Conservation (phyloP, 768 basidiomycete species). For the Auricularia cornea region DNA sequence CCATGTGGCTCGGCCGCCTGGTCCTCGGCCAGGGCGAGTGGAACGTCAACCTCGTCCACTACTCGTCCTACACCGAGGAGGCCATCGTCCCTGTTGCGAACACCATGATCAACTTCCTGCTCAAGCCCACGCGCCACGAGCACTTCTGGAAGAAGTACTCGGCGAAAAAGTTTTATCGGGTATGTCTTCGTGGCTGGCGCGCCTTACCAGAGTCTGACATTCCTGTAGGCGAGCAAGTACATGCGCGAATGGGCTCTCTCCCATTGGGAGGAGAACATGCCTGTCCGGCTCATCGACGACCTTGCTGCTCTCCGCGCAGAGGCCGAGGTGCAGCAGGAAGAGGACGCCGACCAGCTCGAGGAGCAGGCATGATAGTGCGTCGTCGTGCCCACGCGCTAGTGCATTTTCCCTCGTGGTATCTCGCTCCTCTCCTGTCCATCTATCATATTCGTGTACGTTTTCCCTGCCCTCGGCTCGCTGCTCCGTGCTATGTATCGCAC, state of each 20-base stretch:
- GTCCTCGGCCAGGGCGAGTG: constrained; percentile 75
- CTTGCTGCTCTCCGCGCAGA: background rate
- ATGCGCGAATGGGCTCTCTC: constrained; percentile 32
- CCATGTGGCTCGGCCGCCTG: constrained; percentile 78
- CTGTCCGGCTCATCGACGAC: background rate
- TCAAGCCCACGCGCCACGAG: constrained; percentile 63
- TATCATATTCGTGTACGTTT: too few relatives aligned
- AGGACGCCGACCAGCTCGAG: background rate
- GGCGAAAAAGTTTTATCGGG: constrained; percentile 75
- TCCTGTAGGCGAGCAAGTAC: constrained; percentile 10
- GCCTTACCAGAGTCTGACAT: background rate
- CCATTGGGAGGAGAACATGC: constrained; percentile 9
- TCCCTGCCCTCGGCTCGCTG: too few relatives aligned
- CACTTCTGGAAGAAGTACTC: constrained; percentile 87
- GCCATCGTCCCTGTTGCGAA: constrained; percentile 75
- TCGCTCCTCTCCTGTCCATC: too few relatives aligned
- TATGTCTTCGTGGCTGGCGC: constrained; percentile 22
- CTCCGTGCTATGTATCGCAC: too few relatives aligned
- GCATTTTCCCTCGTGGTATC: too few relatives aligned
- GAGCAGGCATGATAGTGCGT: too few relatives aligned
- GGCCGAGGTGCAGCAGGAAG: background rate
- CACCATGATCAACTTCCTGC: constrained; percentile 80
- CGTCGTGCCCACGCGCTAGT: too few relatives aligned
- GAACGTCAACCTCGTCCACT: constrained; percentile 82
- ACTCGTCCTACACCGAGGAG: constrained; percentile 75